phyloP scores from a whole-genome alignment of 2,329 filamentous ascomycete genomes.

The Pyricularia sp. region DNA sequence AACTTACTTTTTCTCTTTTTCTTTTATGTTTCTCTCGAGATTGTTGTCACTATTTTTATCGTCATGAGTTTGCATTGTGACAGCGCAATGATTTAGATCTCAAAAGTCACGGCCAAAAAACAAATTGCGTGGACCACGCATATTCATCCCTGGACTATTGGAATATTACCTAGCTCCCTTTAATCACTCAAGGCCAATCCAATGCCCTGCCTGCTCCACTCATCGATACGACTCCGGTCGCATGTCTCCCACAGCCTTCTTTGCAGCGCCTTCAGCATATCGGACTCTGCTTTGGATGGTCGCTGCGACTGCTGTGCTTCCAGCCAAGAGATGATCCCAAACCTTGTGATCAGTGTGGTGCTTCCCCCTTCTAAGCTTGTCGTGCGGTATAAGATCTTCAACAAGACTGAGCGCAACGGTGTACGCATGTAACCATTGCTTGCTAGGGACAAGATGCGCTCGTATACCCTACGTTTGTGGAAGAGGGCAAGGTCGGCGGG shows the following conservation, averaged over 20 bases:
- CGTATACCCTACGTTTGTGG: conserved; percentile 58
- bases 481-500: conserved; percentile 50
- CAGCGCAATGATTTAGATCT: neutral
- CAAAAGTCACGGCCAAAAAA: neutral
- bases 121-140: neutral
- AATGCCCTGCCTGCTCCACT: conserved; percentile 53
- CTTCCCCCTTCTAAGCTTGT: conserved; percentile 62
- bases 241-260: conserved; percentile 53
- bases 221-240: conserved; percentile 53
- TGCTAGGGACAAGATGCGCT: conserved; percentile 63
- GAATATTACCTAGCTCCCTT: neutral
- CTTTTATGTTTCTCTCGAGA: neutral
- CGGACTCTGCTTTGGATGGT: conserved; percentile 29
- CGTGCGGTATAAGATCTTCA: conserved; percentile 56
- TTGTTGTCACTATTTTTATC: neutral
- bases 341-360: conserved; percentile 70
- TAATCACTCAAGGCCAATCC: neutral
- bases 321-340: conserved; percentile 68
- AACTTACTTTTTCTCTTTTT: neutral
- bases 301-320: conserved; percentile 46
- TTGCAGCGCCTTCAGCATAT: conserved; percentile 45
- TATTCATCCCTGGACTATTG: neutral
- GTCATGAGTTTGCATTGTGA: neutral
- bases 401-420: conserved; percentile 48
- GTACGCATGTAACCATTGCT: conserved; percentile 54